A percentile compares a stretch with the other conserved stretches of the same genome.
Evolutionary conservation across 2,329 filamentous ascomycete species (phyloP).

Genomic region (Colletotrichum sp.): DNA sequence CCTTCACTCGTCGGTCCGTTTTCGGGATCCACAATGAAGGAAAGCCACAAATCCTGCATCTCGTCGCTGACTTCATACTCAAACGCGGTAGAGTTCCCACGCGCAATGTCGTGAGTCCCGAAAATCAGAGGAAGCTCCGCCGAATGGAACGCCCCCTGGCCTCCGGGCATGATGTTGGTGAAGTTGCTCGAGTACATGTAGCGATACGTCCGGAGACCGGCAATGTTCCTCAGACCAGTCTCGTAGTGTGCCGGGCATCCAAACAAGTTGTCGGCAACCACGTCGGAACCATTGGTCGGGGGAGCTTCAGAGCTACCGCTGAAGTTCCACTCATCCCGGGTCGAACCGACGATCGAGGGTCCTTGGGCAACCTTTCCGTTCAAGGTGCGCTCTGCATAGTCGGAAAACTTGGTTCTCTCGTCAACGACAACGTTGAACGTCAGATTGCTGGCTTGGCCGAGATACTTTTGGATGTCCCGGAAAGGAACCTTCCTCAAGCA

Average conservation of each 20-base stretch:
- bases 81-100: not conserved
- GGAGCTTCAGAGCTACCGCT: not conserved
- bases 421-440: not conserved
- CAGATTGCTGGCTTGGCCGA: not conserved
- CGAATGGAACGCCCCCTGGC: conserved; percentile 28
- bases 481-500: not conserved
- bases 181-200: conserved; percentile 9
- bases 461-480: not conserved
- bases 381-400: not conserved
- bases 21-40: not conserved
- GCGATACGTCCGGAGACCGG: not conserved
- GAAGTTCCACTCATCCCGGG: not conserved
- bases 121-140: conserved; percentile 35
- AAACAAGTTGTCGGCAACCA: not conserved
- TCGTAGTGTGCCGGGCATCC: not conserved
- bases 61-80: not conserved
- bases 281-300: not conserved
- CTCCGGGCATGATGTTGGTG: conserved; percentile 3
- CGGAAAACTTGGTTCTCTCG: not conserved
- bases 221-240: not conserved
- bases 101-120: conserved; percentile 27
- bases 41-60: conserved; percentile 3
- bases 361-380: not conserved
- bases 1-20: not conserved
- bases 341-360: not conserved